phyloP scores from a whole-genome alignment of 345 rosid species.

The Pseudoturritis turrita region DNA sequence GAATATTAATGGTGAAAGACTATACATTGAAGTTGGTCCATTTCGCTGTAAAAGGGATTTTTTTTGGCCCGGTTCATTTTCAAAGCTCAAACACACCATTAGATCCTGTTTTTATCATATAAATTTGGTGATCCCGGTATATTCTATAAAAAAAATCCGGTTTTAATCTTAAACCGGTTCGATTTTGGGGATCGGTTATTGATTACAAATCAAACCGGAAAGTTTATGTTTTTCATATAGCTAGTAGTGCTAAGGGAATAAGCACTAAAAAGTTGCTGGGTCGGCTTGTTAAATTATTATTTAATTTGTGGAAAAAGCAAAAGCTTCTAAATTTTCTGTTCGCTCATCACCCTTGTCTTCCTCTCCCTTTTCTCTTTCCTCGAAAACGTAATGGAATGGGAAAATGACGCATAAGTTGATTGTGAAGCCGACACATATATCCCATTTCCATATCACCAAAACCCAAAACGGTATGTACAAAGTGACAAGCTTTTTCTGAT shows the following conservation, averaged over 20 bases:
- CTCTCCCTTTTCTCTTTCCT: not conserved
- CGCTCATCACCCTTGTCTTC: not conserved
- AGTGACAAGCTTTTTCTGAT: conserved; percentile 8
- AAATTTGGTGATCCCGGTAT: too few relatives aligned
- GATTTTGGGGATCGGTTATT: not conserved
- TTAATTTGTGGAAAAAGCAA: not conserved
- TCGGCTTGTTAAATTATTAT: not conserved
- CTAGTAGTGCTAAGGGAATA: not conserved
- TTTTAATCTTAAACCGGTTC: too few relatives aligned
- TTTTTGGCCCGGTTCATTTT: too few relatives aligned
- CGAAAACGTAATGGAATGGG: conserved; percentile 1
- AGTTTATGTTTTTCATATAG: not conserved
- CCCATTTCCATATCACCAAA: not conserved
- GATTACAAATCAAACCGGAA: not conserved
- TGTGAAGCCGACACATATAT: conserved; percentile 1
- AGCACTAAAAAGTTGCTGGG: not conserved
- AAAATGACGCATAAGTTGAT: not conserved
- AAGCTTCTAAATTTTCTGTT: not conserved
- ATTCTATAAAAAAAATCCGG: too few relatives aligned
- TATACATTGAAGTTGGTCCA: too few relatives aligned
- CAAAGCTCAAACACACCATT: too few relatives aligned
- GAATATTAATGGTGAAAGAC: too few relatives aligned
- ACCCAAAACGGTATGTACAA: conserved; percentile 22
- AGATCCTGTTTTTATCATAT: too few relatives aligned
- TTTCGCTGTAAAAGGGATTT: too few relatives aligned